These are phyloP conservation scores for Fusarium xyrophilum DNA, from an alignment of 2,329 filamentous ascomycete species.

Conservation along the genomic window DNA sequence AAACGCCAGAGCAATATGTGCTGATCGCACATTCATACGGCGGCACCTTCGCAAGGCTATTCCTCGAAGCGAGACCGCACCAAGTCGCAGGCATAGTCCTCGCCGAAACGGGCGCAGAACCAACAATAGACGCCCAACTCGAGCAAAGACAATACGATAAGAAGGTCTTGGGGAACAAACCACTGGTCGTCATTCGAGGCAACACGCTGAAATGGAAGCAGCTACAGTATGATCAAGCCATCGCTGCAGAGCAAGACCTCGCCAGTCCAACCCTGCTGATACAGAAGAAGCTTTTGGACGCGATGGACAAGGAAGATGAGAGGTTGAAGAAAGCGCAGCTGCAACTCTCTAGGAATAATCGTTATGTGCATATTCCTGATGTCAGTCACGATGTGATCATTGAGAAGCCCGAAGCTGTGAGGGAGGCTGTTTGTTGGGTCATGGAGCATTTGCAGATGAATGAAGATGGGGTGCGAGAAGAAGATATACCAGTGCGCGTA, in stretches of 20 bases:
- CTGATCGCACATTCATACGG: constrained; percentile 34
- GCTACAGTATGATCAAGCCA: constrained; percentile 16
- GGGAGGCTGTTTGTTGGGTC: constrained; percentile 21
- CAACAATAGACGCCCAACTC: constrained; percentile 7
- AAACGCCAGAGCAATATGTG: neutral
- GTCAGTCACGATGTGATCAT: constrained; percentile 28
- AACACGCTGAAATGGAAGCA: constrained; percentile 34
- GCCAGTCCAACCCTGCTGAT: neutral
- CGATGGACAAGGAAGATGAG: constrained; percentile 30
- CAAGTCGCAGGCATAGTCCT: constrained; percentile 33
- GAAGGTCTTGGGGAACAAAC: constrained; percentile 18
- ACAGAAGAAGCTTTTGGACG: constrained; percentile 24
- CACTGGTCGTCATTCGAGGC: constrained; percentile 28
- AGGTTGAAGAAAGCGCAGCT: constrained; percentile 31
- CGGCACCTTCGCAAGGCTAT: constrained; percentile 27
- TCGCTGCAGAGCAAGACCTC: neutral
- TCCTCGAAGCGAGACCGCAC: constrained; percentile 16
- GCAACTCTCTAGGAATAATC: constrained; percentile 18
- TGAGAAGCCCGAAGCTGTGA: constrained; percentile 24
- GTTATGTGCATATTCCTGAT: constrained; percentile 33
- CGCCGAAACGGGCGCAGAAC: constrained; percentile 36
- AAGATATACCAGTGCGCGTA: rapidly evolving
- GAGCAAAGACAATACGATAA: constrained; percentile 28
- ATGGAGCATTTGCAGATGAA: constrained; percentile 8
- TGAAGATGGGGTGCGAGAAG: rapidly evolving